Evolutionary conservation across 371 early-diverging fungal species (phyloP), one percentile per base, ranked within the genome.

Genomic region (Mucor irregularis): DNA sequence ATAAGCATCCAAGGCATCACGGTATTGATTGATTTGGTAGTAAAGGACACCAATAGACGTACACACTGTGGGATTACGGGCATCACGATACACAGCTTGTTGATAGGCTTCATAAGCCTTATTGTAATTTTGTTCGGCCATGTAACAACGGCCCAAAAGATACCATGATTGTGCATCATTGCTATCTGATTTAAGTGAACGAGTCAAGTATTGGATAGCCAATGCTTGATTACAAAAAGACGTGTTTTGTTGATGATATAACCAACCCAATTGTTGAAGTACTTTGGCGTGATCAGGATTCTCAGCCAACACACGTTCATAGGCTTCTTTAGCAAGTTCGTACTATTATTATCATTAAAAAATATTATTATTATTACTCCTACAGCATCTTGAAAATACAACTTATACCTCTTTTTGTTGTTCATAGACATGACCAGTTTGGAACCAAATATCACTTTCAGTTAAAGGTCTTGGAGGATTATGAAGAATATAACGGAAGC

Each of bases 21-120:
- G 80, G 68, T 89, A 94, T 76, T 93, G 97, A 56, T 88, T 90
- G 51, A 95, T 95, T 66, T 95, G 92, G 73, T 88, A 96, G 66
- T 97, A 97, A 0, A 97, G 77, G 0, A 96, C 93, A 56, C 98
- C 98, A 59, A 97, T 97, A 2, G 95, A 94, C 68, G 96, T 95
- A 97, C 98, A 97, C 59, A 94, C 95, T 3, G 89, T 90, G 8
- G 98, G 94, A 59, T 97, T 96, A 45, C 87, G 86, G 22, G 88
- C 87, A 64, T 97, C 96, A 44, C 92, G 89, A 64, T 92, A 84
- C 16, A 97, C 97, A 7, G 97, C 97, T 63, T 96, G 91, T 79
- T 97, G 97, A 65, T 96, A 97, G 1, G 94, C 91, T 49, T 96
- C 95, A 72, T 96, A 96, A 0, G 98, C 97, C 58, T 93, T 90